These are phyloP conservation scores for Peniophora sp. DNA, from an alignment of 1,284 basidiomycete species.

Conservation along the genomic window DNA sequence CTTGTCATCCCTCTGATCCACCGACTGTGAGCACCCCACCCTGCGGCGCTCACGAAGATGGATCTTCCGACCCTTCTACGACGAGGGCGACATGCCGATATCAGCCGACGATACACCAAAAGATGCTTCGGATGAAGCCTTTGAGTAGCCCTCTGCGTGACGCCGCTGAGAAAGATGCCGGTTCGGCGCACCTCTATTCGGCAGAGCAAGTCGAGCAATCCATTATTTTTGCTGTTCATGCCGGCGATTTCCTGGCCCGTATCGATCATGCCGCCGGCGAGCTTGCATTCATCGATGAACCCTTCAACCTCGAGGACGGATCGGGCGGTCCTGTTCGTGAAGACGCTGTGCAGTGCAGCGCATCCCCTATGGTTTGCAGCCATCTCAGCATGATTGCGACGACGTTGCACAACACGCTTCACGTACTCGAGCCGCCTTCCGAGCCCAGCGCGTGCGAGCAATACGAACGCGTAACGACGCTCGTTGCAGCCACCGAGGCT, in stretches of 20 bases:
- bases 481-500: conserved; percentile 52
- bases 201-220: conserved; percentile 84
- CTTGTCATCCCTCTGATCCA: no score
- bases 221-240: conserved; percentile 85
- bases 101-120: no score
- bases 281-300: conserved; percentile 82
- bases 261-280: conserved; percentile 88
- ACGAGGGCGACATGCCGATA: no score
- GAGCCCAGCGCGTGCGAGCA: conserved; percentile 40
- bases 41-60: no score
- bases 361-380: conserved; percentile 64
- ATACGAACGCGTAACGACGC: conserved; percentile 40
- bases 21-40: no score
- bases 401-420: conserved; percentile 67
- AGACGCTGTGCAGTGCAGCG: conserved; percentile 57
- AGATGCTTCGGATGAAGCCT: no score
- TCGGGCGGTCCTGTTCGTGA: conserved; percentile 29
- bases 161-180: conserved; percentile 39
- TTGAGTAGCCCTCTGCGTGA: conserved; percentile 66
- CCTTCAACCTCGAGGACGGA: conserved; percentile 43
- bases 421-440: conserved; percentile 36
- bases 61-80: no score
- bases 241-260: conserved; percentile 82
- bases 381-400: conserved; percentile 72
- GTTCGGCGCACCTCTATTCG: conserved; percentile 40